phyloP scores from a whole-genome alignment of 169 alveolate species.

The Cryptosporidium sp. region DNA sequence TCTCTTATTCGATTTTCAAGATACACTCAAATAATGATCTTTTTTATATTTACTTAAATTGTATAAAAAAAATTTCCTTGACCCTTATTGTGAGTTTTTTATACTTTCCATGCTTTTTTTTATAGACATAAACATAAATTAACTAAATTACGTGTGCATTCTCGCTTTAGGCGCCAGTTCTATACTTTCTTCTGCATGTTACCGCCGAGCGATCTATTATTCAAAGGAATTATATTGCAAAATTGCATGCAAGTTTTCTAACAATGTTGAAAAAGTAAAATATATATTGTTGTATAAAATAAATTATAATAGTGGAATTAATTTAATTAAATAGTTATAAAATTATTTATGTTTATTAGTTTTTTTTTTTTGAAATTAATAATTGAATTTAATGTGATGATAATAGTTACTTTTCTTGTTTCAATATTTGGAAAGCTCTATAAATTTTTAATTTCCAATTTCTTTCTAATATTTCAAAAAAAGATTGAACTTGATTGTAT shows the following conservation, averaged over 20 bases:
- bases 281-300: too few species aligned
- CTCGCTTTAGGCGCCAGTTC: constrained; percentile 12
- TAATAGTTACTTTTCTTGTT: not conserved
- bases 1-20: not conserved
- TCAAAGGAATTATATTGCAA: not conserved
- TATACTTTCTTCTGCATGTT: constrained; percentile 7
- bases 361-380: too few species aligned
- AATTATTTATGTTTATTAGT: too few species aligned
- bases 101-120: constrained; percentile 1
- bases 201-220: not conserved
- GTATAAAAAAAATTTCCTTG: not conserved
- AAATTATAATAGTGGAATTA: too few species aligned
- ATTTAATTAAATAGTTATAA: too few species aligned
- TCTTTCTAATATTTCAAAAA: constrained; percentile 9
- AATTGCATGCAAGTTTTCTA: not conserved
- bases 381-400: too few species aligned
- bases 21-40: not conserved
- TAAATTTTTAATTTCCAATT: not conserved
- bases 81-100: constrained; percentile 19
- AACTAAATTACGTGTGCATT: constrained; percentile 43
- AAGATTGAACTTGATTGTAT: constrained; percentile 12
- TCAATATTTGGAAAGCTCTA: constrained; percentile 4
- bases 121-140: constrained; percentile 25
- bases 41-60: not conserved
- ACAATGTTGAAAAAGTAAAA: not conserved